phyloP scores from a whole-genome alignment of 2,329 filamentous ascomycete species.

The Pseudocercospora crystallina region DNA sequence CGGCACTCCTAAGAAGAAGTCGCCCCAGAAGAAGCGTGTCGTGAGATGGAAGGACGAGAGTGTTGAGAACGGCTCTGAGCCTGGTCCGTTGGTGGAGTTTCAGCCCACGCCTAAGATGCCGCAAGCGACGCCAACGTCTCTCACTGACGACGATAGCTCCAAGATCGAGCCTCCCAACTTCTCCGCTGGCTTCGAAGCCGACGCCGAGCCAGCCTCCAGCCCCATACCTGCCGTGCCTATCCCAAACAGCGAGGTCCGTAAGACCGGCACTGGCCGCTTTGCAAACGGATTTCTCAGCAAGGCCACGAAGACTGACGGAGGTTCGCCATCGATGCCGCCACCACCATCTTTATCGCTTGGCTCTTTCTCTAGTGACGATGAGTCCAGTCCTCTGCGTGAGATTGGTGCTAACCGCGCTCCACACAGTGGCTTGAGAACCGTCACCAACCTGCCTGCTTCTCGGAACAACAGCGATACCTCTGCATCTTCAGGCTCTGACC shows the following conservation, averaged over 20 bases:
- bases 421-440: slow-evolving; percentile 29
- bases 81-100: slow-evolving; percentile 76
- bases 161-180: slow-evolving; percentile 19
- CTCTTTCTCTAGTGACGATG: slow-evolving; percentile 59
- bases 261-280: slow-evolving; percentile 61
- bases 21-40: slow-evolving; percentile 66
- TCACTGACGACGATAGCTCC: slow-evolving; percentile 4
- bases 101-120: slow-evolving; percentile 80
- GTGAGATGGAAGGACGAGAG: slow-evolving; percentile 94
- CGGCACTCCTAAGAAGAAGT: slow-evolving; percentile 79
- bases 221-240: slow-evolving; percentile 58
- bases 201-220: slow-evolving; percentile 49
- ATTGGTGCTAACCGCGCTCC: slow-evolving; percentile 44
- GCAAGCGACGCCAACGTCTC: slow-evolving; percentile 51
- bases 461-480: slow-evolving; percentile 28
- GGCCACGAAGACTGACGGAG: slow-evolving; percentile 63
- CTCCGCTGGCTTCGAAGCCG: slow-evolving; percentile 54
- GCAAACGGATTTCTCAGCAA: slow-evolving; percentile 74
- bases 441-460: slow-evolving; percentile 24
- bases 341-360: slow-evolving; percentile 59
- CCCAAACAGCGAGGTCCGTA: slow-evolving; percentile 60
- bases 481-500: slow-evolving; percentile 19
- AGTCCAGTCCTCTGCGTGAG: slow-evolving; percentile 48
- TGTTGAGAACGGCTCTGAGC: slow-evolving; percentile 76
- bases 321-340: slow-evolving; percentile 47